Evolutionary conservation across 2,329 filamentous ascomycete genomes (phyloP).

Genomic region (Helotiales sp.): DNA sequence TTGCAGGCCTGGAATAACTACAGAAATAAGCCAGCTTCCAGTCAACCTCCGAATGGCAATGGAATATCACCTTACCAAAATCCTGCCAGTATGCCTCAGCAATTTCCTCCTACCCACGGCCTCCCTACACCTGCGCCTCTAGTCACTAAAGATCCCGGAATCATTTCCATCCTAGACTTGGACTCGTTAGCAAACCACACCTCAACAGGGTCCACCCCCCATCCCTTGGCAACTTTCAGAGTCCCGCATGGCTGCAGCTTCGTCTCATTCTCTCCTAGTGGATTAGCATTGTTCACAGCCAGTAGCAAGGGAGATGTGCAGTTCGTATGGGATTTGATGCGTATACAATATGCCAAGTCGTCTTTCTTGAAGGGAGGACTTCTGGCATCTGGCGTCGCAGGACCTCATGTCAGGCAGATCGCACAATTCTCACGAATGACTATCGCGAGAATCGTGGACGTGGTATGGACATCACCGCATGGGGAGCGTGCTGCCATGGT

Average conservation of each 20-base stretch:
- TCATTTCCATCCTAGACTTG: constrained; percentile 75
- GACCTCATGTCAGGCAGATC: constrained; percentile 74
- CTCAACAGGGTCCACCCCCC: constrained; percentile 47
- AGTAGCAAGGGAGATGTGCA: constrained; percentile 84
- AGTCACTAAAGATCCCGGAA: constrained; percentile 63
- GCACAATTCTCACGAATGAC: constrained; percentile 91
- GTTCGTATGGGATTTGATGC: constrained; percentile 77
- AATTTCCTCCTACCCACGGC: constrained; percentile 77
- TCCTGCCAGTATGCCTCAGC: constrained; percentile 35
- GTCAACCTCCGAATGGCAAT: constrained; percentile 46
- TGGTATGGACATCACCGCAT: constrained; percentile 80
- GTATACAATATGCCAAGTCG: constrained; percentile 61
- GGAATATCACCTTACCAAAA: constrained; percentile 37
- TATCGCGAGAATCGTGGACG: constrained; percentile 85
- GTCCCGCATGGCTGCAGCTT: constrained; percentile 77
- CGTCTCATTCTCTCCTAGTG: constrained; percentile 74
- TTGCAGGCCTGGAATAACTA: constrained; percentile 79
- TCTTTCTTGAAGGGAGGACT: constrained; percentile 56
- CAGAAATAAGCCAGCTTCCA: constrained; percentile 61
- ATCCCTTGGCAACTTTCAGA: constrained; percentile 70
- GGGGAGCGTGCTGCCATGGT: constrained; percentile 85
- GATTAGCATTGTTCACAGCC: constrained; percentile 73
- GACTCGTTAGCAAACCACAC: constrained; percentile 54
- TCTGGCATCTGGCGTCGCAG: constrained; percentile 39
- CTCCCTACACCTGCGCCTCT: constrained; percentile 49